These are phyloP conservation scores for Pseudopediastrum boryanum DNA, from an alignment of 139 green algal species.

Conservation along the genomic window DNA sequence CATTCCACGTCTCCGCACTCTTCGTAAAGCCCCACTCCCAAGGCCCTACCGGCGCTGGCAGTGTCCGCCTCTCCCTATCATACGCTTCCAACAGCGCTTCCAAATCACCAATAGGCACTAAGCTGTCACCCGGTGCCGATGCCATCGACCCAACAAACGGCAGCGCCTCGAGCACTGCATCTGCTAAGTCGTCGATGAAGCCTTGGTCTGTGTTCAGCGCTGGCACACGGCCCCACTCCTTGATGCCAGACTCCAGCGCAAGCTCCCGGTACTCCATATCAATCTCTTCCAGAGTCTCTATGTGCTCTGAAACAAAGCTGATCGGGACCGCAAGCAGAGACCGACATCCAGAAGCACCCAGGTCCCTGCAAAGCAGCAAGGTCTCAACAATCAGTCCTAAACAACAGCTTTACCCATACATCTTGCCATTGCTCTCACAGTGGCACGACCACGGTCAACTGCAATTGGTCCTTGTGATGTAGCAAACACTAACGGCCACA, in stretches of 20 bases:
- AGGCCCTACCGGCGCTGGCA: conserved; percentile 82
- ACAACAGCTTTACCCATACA: too few species aligned
- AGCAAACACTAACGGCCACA: too few species aligned
- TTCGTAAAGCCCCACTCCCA: conserved; percentile 97
- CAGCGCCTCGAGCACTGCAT: conserved; percentile 91
- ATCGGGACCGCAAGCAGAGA: conserved; percentile 95
- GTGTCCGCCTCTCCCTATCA: conserved; percentile 84
- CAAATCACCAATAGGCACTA: conserved; percentile 65
- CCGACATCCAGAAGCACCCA: conserved; percentile 76
- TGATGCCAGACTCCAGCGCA: conserved; percentile 80
- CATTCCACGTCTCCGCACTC: conserved; percentile 93
- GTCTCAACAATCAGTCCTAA: too few species aligned
- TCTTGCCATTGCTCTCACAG: too few species aligned
- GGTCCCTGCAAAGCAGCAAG: conserved; percentile 56
- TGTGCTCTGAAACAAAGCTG: conserved; percentile 98
- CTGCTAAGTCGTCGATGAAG: conserved; percentile 97
- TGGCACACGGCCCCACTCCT: conserved; percentile 93
- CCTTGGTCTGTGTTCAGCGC: conserved; percentile 90
- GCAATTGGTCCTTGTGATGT: too few species aligned
- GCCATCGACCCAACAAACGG: conserved; percentile 87
- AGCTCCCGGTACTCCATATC: conserved; percentile 96
- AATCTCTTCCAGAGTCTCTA: conserved; percentile 99
- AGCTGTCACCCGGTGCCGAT: conserved; percentile 45
- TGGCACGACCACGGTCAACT: too few species aligned
- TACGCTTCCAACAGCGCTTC: conserved; percentile 93